phyloP scores from a whole-genome alignment of 352 stramenopile genomes.

The Phytopythium litorale region DNA sequence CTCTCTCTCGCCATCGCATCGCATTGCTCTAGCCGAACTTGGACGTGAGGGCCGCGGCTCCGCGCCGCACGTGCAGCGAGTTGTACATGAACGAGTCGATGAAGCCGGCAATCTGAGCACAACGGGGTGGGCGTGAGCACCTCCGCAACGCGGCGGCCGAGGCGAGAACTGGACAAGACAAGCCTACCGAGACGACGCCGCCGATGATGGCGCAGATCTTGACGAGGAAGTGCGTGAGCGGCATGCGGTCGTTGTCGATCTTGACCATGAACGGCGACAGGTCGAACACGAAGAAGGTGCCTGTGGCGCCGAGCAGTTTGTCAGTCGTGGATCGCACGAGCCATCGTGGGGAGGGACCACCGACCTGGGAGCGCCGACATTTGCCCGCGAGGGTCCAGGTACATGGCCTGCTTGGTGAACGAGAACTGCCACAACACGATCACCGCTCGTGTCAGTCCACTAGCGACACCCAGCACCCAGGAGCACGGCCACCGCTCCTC shows the following conservation, averaged over 20 bases:
- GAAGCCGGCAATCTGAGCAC: slow-evolving; percentile 74
- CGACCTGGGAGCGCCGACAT: slow-evolving; percentile 67
- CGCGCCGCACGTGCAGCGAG: slow-evolving; percentile 58
- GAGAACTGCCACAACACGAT: slow-evolving; percentile 42
- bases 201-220: slow-evolving; percentile 83
- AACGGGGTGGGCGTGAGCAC: background rate
- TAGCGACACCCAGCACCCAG: background rate
- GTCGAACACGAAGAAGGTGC: slow-evolving; percentile 84
- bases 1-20: background rate
- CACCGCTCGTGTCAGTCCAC: background rate
- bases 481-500: background rate
- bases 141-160: background rate
- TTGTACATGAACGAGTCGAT: slow-evolving; percentile 88
- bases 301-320: slow-evolving; percentile 13
- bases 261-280: slow-evolving; percentile 86
- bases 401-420: slow-evolving; percentile 78
- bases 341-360: background rate
- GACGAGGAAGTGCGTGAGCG: slow-evolving; percentile 82
- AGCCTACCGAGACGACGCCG: slow-evolving; percentile 70
- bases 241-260: slow-evolving; percentile 74
- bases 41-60: slow-evolving; percentile 15
- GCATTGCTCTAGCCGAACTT: slow-evolving; percentile 26
- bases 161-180: too few relatives aligned
- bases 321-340: too few relatives aligned
- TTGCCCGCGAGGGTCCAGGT: slow-evolving; percentile 59